Evolutionary conservation across 1,139 yeast genomes (phyloP), one percentile per base, ranked within the genome.

Genomic region (Taphrina deformans): DNA sequence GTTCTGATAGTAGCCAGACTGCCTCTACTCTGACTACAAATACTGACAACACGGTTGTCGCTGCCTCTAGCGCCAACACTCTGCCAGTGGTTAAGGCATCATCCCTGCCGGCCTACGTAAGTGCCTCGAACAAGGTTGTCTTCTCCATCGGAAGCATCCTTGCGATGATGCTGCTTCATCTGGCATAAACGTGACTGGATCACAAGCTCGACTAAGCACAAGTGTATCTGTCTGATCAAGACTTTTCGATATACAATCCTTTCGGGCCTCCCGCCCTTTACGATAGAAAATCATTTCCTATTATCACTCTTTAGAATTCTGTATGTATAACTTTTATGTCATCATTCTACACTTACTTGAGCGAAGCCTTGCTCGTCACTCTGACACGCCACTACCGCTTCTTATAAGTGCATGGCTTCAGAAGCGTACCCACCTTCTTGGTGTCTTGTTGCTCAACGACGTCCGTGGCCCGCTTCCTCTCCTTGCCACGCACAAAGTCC

Each of bases 391-490:
- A 6, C 24, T 77, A 93, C 71, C 99, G 83, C 77, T 97, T 84
- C 75, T 93, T 93, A 77, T 93, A 93, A 67, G 93, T 89, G 78
- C 99, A 93, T 4, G 99, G 99, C 75, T 92, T 93, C 70, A 93
- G 80, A 66, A 91, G 79, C 96, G 96, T 90, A 72, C 87, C 83
- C 12, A 96, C 96, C 73, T 89, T 96, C 0, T 93, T 87, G 7
- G 75, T 75, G 66, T 79, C 77, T n/a, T 76, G 74, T 72, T 95
- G 81, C 71, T 81, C 85, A 56, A 98, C 75, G 91, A 93, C 70
- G 92, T 80, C 67, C 91, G 78, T 96, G 96, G 89, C 72, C 18
- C n/a, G 23, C 41, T 27, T 27, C 53, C 46, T 69, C 72, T 83
- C 86, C 70, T 85, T 77, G 72, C 84, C 85, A 56, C 85, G 86